phyloP scores from a whole-genome alignment of 1,284 basidiomycete genomes.

The Grifola frondosa region DNA sequence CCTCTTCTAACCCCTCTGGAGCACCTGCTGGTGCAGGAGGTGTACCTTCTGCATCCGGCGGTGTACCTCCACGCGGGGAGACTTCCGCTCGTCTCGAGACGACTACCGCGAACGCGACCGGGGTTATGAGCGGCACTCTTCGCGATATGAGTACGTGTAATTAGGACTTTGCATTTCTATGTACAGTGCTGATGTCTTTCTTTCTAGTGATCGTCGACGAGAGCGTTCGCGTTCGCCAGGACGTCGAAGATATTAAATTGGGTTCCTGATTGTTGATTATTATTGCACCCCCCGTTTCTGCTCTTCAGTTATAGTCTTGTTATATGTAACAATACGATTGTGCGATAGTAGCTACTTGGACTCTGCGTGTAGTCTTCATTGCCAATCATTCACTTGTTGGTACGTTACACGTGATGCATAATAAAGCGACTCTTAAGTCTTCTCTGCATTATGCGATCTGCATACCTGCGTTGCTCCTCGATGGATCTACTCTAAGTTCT shows the following conservation, averaged over 20 bases:
- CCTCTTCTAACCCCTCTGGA: constrained; percentile 33
- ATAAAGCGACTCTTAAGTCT: too few relatives aligned
- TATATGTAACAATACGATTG: too few relatives aligned
- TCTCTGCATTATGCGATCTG: not conserved
- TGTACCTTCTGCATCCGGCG: constrained; percentile 24
- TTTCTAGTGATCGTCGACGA: constrained; percentile 36
- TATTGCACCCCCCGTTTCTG: too few relatives aligned
- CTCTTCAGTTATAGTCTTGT: too few relatives aligned
- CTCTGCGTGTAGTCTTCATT: too few relatives aligned
- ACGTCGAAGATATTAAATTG: constrained; percentile 60
- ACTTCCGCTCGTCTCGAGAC: constrained; percentile 55
- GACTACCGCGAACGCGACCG: constrained; percentile 67
- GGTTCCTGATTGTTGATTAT: not conserved
- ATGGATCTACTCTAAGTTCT: too few relatives aligned
- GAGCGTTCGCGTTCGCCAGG: constrained; percentile 80
- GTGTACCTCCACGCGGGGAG: constrained; percentile 38
- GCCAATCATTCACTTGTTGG: too few relatives aligned
- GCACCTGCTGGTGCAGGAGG: constrained; percentile 34
- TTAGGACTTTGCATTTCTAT: constrained; percentile 4
- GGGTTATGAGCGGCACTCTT: constrained; percentile 67
- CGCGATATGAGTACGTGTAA: constrained; percentile 64
- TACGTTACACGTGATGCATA: too few relatives aligned
- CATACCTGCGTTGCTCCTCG: not conserved
- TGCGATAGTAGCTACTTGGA: too few relatives aligned
- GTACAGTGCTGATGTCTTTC: constrained; percentile 11